Base-by-base conservation (phyloP, 2,329 filamentous ascomycete species). In the Penicillium sp. region DNA sequence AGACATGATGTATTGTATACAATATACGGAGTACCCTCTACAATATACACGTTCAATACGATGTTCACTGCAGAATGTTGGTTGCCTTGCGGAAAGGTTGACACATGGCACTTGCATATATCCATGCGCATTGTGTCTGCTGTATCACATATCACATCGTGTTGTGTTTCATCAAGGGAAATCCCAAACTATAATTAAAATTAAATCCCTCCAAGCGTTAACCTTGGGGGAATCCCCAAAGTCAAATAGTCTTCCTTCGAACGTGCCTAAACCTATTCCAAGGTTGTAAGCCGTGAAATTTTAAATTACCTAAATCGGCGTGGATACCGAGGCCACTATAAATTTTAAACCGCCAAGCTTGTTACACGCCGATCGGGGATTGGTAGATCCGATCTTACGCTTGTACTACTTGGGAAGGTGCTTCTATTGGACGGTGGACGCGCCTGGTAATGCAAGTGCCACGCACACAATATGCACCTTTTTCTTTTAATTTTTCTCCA, bases 91-190 rank as follows among this genome's bases (percentile, higher is more conserved):
- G 57, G 29, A 46, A 33, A 17, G 48, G 27, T 45, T 62, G 64
- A 65, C 63, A 64, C 60, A 66, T 66, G 63, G 63, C 62, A 63
- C 60, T 56, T 64, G 63, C 63, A 64, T 58, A 53, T 52, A 53
- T 52, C 35, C 49, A 54, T 46, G 47, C 40, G 42, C 31, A 38
- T 17, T 53, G 19, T 50, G 54, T 58, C 49, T 57, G 57, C 38
- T 48, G 51, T 60, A 48, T 59, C 57, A 53, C 53, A 51, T 55
- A 52, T 59, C 57, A 53, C 53, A 51, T 55, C 40, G 29, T 33
- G 38, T 45, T 23, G 35, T 35, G 37, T 57, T 38, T 58, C 50
- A 50, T 45, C 27, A 31, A 31, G 19, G n/a, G 29, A 49, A 47
- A 38, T 27, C 38, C 13, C 6, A 56, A 56, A 56, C 38, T 46